These are phyloP conservation scores for Rhexocercosporidium sp. DNA, from an alignment of 2,329 filamentous ascomycete genomes.

Conservation along the genomic window DNA sequence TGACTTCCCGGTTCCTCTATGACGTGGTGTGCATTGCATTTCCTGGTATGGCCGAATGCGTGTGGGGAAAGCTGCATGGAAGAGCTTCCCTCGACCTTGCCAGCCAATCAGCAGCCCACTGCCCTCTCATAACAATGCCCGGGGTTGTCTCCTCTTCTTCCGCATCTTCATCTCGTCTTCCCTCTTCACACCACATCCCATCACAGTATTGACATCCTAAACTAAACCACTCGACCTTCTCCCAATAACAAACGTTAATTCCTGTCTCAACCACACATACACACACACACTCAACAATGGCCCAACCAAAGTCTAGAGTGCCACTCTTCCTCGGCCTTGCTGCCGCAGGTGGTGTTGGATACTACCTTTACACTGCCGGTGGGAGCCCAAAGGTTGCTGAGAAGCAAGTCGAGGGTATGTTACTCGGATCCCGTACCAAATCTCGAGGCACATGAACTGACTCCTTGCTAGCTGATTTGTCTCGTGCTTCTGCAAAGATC, in stretches of 20 bases:
- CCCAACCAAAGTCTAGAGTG: constrained; percentile 44
- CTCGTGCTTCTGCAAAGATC: constrained; percentile 69
- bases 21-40: constrained; percentile 19
- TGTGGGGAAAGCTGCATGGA: constrained; percentile 17
- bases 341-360: constrained; percentile 73
- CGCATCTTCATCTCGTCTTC: not conserved
- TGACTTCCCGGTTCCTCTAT: constrained; percentile 5
- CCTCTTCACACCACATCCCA: not conserved
- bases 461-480: constrained; percentile 72
- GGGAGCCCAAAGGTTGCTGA: constrained; percentile 82
- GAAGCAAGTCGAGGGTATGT: constrained; percentile 83
- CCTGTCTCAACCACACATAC: constrained; percentile 15
- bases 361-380: constrained; percentile 90
- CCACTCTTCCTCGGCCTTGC: constrained; percentile 60
- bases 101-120: constrained; percentile 24
- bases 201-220: not conserved
- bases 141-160: constrained; percentile 13
- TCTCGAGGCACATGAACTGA: constrained; percentile 16
- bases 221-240: not conserved
- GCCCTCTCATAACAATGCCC: constrained; percentile 14
- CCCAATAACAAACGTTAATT: not conserved
- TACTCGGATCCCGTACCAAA: not conserved
- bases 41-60: constrained; percentile 1
- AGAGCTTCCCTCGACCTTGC: constrained; percentile 1
- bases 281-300: constrained; percentile 39